Conservation (phyloP, 441 rosid species). For the Corymbia citriodora region DNA sequence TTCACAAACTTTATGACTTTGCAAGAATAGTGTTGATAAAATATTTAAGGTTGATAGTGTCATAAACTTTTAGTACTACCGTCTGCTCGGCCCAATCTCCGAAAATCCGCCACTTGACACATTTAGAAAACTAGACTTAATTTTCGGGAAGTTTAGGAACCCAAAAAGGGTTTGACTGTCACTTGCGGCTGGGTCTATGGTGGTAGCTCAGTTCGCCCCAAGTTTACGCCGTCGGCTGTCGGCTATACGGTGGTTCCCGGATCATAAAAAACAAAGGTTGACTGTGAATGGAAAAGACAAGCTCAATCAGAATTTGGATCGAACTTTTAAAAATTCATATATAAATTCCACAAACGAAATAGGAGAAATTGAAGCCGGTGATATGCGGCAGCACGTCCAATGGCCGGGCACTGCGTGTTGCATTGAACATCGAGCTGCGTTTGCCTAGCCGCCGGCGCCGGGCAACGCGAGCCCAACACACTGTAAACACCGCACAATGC, state of each 20-base stretch:
- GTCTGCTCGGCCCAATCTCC: rapidly evolving
- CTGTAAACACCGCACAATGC: too few relatives aligned
- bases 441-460: background rate
- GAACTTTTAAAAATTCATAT: background rate
- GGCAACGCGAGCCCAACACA: background rate
- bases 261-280: background rate
- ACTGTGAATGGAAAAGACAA: background rate
- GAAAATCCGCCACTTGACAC: background rate
- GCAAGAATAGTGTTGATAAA: background rate
- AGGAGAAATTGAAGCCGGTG: background rate
- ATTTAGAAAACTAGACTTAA: background rate
- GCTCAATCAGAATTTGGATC: background rate
- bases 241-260: too few relatives aligned
- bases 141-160: background rate
- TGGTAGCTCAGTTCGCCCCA: too few relatives aligned
- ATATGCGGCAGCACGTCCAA: background rate
- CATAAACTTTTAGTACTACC: rapidly evolving
- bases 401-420: background rate
- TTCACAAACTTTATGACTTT: background rate
- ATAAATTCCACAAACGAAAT: background rate
- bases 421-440: background rate
- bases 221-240: too few relatives aligned
- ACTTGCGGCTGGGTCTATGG: too few relatives aligned
- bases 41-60: background rate
- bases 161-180: background rate